Conservation (phyloP, 345 rosid species). For the Syzygium oleosum region DNA sequence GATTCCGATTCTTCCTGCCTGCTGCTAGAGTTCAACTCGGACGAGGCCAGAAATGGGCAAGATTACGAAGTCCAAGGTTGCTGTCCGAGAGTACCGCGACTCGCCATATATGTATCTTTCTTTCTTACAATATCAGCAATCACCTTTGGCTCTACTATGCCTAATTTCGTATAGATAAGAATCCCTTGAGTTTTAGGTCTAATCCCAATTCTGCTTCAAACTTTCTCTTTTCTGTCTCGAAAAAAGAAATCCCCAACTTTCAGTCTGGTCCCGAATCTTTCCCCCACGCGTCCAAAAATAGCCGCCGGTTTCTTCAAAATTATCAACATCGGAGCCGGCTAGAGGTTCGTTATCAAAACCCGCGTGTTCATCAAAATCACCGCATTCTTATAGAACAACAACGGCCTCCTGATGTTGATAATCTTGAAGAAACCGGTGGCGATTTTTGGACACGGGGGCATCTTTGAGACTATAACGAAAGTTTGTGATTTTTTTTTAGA, state of each 20-base stretch:
- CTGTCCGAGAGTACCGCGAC: not conserved
- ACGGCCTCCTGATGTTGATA: not conserved
- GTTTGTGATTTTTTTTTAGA: too few relatives aligned
- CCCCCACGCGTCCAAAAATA: not conserved
- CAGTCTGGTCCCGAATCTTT: not conserved
- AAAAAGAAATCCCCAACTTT: not conserved
- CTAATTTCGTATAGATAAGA: not conserved
- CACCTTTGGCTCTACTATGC: not conserved
- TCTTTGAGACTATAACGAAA: not conserved
- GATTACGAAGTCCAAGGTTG: not conserved
- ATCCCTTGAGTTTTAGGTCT: too few relatives aligned
- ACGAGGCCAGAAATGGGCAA: not conserved
- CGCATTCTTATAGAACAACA: not conserved
- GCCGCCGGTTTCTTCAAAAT: accelerated
- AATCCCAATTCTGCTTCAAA: accelerated
- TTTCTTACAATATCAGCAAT: not conserved
- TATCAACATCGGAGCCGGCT: accelerated
- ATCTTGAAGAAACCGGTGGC: not conserved
- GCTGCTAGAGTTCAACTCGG: not conserved
- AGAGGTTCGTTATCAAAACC: not conserved
- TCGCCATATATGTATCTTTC: not conserved
- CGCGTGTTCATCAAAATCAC: not conserved
- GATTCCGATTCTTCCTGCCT: not conserved
- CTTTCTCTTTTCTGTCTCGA: not conserved
- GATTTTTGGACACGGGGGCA: not conserved